Evolutionary conservation across 2,329 filamentous ascomycete species (phyloP).

Genomic region (Thelonectria rubi): DNA sequence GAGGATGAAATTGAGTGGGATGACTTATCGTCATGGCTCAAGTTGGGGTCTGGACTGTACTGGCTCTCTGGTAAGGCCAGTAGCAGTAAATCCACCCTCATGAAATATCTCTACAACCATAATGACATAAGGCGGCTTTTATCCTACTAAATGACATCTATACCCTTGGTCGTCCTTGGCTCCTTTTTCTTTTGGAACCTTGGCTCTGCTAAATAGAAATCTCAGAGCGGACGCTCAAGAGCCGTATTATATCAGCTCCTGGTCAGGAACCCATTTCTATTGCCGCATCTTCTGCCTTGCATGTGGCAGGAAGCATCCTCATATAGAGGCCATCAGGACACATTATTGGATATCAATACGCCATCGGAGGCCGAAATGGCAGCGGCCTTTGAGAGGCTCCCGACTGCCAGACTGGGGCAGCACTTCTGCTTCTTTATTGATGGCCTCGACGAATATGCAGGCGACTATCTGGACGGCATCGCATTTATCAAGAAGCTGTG

Average conservation of each 20-base stretch:
- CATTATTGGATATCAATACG: no score
- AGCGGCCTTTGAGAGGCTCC: neutral
- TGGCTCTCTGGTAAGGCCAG: constrained; percentile 21
- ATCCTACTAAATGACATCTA: neutral
- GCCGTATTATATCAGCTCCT: constrained; percentile 3
- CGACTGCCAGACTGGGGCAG: neutral
- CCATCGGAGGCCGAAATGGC: neutral
- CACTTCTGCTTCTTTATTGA: constrained; percentile 24
- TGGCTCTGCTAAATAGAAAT: constrained; percentile 2
- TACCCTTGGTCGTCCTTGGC: neutral
- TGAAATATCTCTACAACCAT: neutral
- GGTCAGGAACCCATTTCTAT: neutral
- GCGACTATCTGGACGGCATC: neutral
- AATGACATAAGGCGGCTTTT: neutral
- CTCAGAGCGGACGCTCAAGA: constrained; percentile 2
- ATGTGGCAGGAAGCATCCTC: neutral
- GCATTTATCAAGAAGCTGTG: neutral
- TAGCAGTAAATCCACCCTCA: constrained; percentile 17
- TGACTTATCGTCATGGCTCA: constrained; percentile 5
- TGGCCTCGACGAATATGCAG: constrained; percentile 15
- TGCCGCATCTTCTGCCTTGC: neutral
- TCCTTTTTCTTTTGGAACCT: constrained; percentile 17
- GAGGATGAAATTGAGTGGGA: neutral
- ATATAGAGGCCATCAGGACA: neutral
- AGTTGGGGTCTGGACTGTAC: neutral